Conservation (phyloP, 176 grass and related monocot genomes). For the Typha latifolia region DNA sequence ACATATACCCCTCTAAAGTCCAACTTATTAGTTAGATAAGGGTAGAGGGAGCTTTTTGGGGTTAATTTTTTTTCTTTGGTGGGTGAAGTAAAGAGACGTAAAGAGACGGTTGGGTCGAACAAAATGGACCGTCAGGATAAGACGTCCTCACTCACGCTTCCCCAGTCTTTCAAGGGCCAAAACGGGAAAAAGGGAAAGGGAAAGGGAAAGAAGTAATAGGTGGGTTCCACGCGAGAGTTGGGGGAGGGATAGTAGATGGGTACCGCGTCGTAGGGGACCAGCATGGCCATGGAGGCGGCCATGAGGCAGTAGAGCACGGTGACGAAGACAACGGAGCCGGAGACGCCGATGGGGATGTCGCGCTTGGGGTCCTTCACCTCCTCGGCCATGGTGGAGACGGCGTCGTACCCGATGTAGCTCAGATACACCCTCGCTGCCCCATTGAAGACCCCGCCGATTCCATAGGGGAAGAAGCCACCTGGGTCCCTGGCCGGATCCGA, state of each 20-base stretch:
- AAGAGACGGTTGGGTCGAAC: too few relatives aligned
- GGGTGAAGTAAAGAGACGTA: too few relatives aligned
- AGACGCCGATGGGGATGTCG: conserved; percentile 87
- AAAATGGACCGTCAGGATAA: too few relatives aligned
- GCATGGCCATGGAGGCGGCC: conserved; percentile 90
- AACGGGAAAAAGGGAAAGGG: neutral
- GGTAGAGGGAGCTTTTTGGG: too few relatives aligned
- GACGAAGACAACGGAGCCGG: conserved; percentile 74
- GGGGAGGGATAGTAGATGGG: neutral
- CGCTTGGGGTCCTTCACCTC: conserved; percentile 60
- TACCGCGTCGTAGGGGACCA: conserved; percentile 92
- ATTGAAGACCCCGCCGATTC: conserved; percentile 62
- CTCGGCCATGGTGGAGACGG: conserved; percentile 98
- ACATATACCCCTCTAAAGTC: too few relatives aligned
- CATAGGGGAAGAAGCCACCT: conserved; percentile 73
- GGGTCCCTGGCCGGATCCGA: conserved; percentile 39
- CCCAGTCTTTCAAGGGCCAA: too few relatives aligned
- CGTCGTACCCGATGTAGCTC: conserved; percentile 98
- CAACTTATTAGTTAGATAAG: too few relatives aligned
- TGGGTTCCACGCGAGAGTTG: neutral
- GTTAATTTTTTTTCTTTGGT: too few relatives aligned
- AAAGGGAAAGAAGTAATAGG: neutral
- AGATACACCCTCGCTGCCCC: conserved; percentile 91
- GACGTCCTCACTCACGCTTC: too few relatives aligned
- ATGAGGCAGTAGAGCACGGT: conserved; percentile 95